These are phyloP conservation scores for Elsinoe ampelina DNA, from an alignment of 2,329 filamentous ascomycete genomes.

Conservation along the genomic window DNA sequence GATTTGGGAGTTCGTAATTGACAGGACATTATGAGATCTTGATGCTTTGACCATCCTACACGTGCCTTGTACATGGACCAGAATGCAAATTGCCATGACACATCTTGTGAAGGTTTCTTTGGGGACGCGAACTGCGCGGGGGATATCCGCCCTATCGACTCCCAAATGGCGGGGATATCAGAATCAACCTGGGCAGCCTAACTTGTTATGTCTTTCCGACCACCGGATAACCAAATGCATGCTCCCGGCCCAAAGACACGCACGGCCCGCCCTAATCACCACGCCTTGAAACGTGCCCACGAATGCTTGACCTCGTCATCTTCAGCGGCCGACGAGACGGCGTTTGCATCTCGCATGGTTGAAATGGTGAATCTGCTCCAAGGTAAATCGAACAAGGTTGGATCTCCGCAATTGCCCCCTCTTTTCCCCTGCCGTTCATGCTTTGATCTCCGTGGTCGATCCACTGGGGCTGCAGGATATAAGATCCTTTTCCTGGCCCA, in stretches of 20 bases:
- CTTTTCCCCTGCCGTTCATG: not conserved
- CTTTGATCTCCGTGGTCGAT: not conserved
- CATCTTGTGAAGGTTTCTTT: no score
- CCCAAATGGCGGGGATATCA: not conserved
- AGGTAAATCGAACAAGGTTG: not conserved
- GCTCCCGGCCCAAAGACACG: not conserved
- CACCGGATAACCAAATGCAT: not conserved
- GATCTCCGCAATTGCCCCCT: not conserved
- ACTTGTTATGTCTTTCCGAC: not conserved
- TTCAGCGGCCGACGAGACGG: not conserved
- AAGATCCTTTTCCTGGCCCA: not conserved
- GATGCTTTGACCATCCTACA: no score
- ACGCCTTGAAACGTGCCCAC: not conserved
- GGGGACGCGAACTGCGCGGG: not conserved
- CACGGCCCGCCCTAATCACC: not conserved
- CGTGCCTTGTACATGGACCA: no score
- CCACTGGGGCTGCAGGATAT: not conserved
- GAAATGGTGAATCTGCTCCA: not conserved
- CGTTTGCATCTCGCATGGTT: not conserved
- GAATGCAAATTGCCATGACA: no score
- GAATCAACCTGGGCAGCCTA: not conserved
- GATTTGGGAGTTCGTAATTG: no score
- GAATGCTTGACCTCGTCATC: not conserved
- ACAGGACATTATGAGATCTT: no score
- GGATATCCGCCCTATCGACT: not conserved